A percentile compares a stretch with the other conserved stretches of the same genome.
These are phyloP conservation scores for Scleromitrula shiraiana DNA, from an alignment of 2,329 filamentous ascomycete genomes.

Conservation along the genomic window DNA sequence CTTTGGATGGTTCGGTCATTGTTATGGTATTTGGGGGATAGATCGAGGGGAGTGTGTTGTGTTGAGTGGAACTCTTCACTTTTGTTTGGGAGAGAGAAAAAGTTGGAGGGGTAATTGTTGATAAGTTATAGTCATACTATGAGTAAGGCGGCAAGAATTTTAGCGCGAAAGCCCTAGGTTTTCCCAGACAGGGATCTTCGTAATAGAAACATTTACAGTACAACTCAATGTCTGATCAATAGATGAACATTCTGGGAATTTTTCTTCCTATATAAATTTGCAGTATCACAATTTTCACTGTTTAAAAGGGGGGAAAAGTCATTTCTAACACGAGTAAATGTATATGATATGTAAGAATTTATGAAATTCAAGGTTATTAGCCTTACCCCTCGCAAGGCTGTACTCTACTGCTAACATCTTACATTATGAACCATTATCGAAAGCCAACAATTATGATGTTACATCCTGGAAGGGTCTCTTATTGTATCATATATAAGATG, in stretches of 20 bases:
- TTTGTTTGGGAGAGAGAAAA: neutral
- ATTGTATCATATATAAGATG: neutral
- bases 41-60: neutral
- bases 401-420: too few species aligned
- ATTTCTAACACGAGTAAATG: too few species aligned
- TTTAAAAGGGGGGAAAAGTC: too few species aligned
- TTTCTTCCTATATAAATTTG: too few species aligned
- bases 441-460: too few species aligned
- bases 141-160: conserved; percentile 9
- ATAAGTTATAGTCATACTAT: conserved; percentile 1
- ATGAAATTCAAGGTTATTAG: neutral
- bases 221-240: too few species aligned
- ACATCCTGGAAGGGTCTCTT: neutral
- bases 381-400: neutral
- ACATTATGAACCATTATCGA: too few species aligned
- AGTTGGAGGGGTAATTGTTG: conserved; percentile 6
- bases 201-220: neutral
- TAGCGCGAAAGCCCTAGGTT: conserved; percentile 5
- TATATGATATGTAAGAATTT: too few species aligned
- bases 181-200: conserved; percentile 1
- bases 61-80: neutral
- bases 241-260: too few species aligned
- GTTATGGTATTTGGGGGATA: neutral
- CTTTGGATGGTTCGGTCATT: conserved; percentile 17
- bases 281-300: too few species aligned